These are phyloP conservation scores for Lachancea cidri DNA, from an alignment of 805 yeast species.

Conservation along the genomic window DNA sequence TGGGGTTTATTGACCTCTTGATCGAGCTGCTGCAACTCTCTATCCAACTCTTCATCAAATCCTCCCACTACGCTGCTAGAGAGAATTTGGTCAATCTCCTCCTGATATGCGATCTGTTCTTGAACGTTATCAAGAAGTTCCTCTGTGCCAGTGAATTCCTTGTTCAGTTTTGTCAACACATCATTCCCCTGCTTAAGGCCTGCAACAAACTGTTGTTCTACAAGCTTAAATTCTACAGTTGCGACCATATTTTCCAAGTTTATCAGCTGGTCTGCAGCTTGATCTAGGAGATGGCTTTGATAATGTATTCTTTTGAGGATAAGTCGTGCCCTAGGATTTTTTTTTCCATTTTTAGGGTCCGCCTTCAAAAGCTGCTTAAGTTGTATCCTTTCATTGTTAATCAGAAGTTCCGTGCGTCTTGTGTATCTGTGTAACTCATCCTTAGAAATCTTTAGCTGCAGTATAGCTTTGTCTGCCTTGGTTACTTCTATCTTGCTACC, in stretches of 20 bases:
- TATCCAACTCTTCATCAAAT: conserved; percentile 58
- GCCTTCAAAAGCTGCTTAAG: conserved; percentile 28
- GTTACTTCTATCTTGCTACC: conserved; percentile 59
- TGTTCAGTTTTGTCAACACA: conserved; percentile 68
- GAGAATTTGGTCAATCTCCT: conserved; percentile 58
- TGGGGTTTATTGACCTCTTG: conserved; percentile 36
- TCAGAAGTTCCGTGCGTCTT: conserved; percentile 47
- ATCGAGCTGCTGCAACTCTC: conserved; percentile 51
- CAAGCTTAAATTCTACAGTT: conserved; percentile 80
- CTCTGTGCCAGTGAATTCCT: conserved; percentile 78
- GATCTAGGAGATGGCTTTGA: conserved; percentile 65
- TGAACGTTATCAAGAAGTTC: conserved; percentile 76
- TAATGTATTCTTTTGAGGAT: conserved; percentile 74
- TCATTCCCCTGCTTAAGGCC: conserved; percentile 80
- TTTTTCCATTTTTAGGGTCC: conserved; percentile 43
- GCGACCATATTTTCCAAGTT: conserved; percentile 74
- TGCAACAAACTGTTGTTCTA: conserved; percentile 77
- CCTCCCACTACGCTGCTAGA: conserved; percentile 33
- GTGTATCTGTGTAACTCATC: conserved; percentile 74
- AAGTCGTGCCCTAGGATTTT: conserved; percentile 50
- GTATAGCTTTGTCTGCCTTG: conserved; percentile 77
- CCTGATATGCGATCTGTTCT: conserved; percentile 75
- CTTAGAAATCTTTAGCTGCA: conserved; percentile 82
- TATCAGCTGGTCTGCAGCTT: conserved; percentile 72
- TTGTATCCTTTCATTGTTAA: conserved; percentile 50